Base-by-base conservation (phyloP, 768 basidiomycete species). In the Tylopilus rubrobrunneus region DNA sequence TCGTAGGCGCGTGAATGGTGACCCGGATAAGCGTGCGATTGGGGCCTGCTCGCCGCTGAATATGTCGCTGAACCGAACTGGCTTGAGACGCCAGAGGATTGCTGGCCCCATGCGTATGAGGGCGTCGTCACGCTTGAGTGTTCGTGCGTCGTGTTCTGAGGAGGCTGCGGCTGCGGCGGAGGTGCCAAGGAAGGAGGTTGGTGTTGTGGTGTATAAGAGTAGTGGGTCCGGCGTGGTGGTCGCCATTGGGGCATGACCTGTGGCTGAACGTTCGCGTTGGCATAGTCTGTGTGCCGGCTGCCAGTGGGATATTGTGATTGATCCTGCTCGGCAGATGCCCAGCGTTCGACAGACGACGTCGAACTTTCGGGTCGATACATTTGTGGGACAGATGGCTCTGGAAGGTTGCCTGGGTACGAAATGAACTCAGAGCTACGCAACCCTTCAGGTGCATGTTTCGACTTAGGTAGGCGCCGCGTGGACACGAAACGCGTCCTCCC, bases 401-500 rank as follows among this genome's bases (percentile, higher is more conserved):
- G 49, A 4, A 52, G 50, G 40, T 1, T 40, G 14, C 23, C 21
- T 10, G 51, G 23, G 33, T 40, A 45, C 5, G 46, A 7, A 5
- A 25, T 4, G 12, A 43, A 51, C 40, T 48, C 60, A n/a, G 60
- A 36, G 9, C 53, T 11, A 50, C 53, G 56, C 5, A 2, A 23
- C 1, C 34, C 49, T 7, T 62, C 66, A 2, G 51, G 29, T 1
- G 51, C 10, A 36, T 59, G 58, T 40, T 50, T 57, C 25, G 55
- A 51, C 23, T 65, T 64, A 31, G 56, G 65, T 29, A 68, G 51
- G 64, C 70, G 71, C 59, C 77, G 76, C 8, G 74, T 70, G 3
- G 82, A 79, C 14, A 87, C 79, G 39, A 89, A 79, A 9, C 81
- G 75, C 0, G 81, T 85, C 53, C 81, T 79, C 5, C 87, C 87